Evolutionary conservation across 2,329 filamentous ascomycete genomes (phyloP), one percentile per base, ranked within the genome.

Genomic region (Fusarium luffae): DNA sequence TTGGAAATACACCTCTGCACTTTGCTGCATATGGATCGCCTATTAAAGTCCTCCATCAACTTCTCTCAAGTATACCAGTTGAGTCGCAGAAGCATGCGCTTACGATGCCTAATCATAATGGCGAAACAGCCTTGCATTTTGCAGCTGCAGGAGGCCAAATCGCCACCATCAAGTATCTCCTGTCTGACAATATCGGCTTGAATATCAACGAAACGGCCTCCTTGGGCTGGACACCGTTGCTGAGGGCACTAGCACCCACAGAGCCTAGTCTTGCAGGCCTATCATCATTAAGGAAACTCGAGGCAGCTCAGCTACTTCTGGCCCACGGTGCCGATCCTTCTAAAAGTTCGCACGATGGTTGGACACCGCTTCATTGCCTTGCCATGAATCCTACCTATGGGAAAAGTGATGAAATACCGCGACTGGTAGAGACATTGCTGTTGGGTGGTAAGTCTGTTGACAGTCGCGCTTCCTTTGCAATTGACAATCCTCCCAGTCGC

Each of bases 211-310:
- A 23, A 7, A n/a, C 18, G 11, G 30, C 28, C 11, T 25, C 11
- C 25, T 43, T 42, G n/a, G 40, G 50, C 11, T 54, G 50, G 50
- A 54, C 40, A 30, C 40, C 25, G 9, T 30, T 43, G 6, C 41
- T 54, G n/a, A 30, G 40, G 16, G 50, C 49, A 14, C 6, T 52
- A 5, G 21, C 9, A 2, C 37, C 49, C 9, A 43, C n/a, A n/a
- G 10, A 9, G 4, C 16, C 12, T 3, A n/a, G 18, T 28, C n/a
- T 51, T 14, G 4, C 1, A 7, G 1, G 5, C 3, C 18, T 23
- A 12, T 30, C 16, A 5, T 7, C 14, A 14, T 23, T 0, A n/a
- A 40, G 42, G 0, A 40, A 37, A 1, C 2, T 54, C 11, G 16
- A 54, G 13, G 10, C 50, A 9, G 50, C 25, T 10, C 50, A 43